phyloP scores from a whole-genome alignment of 2,329 filamentous ascomycete species.

The Aurifilum marmelostoma region DNA sequence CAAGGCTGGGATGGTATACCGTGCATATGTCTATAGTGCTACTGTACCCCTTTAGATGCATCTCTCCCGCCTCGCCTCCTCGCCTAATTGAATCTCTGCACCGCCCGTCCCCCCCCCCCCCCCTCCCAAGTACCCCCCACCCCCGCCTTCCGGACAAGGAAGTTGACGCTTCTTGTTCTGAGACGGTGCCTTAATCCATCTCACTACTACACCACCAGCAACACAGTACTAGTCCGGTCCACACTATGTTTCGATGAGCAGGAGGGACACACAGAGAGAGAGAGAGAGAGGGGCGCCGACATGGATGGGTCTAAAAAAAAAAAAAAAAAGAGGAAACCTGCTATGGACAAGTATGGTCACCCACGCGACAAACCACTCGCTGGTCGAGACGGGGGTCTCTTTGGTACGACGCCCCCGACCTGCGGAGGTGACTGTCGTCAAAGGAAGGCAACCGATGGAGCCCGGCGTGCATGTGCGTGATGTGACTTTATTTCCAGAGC shows the following conservation, averaged over 20 bases:
- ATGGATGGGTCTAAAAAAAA: too few species aligned
- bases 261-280: too few species aligned
- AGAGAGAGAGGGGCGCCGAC: not conserved
- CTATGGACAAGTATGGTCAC: not conserved
- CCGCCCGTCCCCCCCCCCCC: not conserved
- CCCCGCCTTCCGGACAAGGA: constrained; percentile 3
- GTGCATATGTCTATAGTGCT: not conserved
- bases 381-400: too few species aligned
- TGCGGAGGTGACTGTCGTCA: not conserved
- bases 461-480: too few species aligned
- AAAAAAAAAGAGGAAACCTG: not conserved
- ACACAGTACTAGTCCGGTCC: not conserved
- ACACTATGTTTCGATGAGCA: not conserved
- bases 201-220: not conserved
- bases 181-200: not conserved
- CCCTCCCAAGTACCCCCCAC: not conserved
- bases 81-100: constrained; percentile 1
- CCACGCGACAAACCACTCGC: too few species aligned
- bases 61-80: not conserved
- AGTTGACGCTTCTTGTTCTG: not conserved
- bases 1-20: not conserved
- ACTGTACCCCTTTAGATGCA: not conserved
- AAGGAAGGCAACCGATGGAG: not conserved
- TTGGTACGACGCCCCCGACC: not conserved
- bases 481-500: not conserved